Evolutionary conservation across 2,329 filamentous ascomycete species (phyloP).

Genomic region (Sclerotinia glacialis): DNA sequence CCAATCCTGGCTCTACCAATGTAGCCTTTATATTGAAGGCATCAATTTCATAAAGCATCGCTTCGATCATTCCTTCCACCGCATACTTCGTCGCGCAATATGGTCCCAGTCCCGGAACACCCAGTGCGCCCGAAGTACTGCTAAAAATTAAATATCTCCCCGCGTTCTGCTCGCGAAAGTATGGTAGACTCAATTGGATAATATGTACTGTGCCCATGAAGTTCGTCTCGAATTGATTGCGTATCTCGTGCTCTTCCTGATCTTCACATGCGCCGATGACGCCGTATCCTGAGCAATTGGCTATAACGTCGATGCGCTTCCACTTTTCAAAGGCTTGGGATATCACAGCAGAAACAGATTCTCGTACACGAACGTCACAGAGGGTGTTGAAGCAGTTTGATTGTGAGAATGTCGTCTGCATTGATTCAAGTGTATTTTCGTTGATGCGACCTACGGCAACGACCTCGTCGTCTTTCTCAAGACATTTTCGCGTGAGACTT

Average conservation of each 20-base stretch:
- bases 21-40: slow-evolving; percentile 90
- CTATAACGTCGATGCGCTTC: slow-evolving; percentile 81
- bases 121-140: slow-evolving; percentile 86
- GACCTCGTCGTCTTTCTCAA: slow-evolving; percentile 79
- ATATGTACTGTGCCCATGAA: slow-evolving; percentile 96
- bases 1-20: slow-evolving; percentile 85
- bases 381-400: slow-evolving; percentile 73
- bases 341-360: slow-evolving; percentile 72
- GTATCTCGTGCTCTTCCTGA: slow-evolving; percentile 90
- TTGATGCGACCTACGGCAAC: slow-evolving; percentile 80
- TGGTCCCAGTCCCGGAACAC: slow-evolving; percentile 86
- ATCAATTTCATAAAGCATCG: slow-evolving; percentile 94
- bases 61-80: slow-evolving; percentile 91
- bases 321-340: slow-evolving; percentile 70
- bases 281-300: slow-evolving; percentile 91
- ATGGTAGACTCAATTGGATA: slow-evolving; percentile 80
- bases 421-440: slow-evolving; percentile 70
- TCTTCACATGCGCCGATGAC: slow-evolving; percentile 96
- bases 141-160: slow-evolving; percentile 95
- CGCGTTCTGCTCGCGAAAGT: slow-evolving; percentile 72
- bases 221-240: slow-evolving; percentile 96
- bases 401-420: slow-evolving; percentile 63
- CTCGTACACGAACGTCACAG: slow-evolving; percentile 82
- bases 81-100: slow-evolving; percentile 98
- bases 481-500: slow-evolving; percentile 78